These are phyloP conservation scores for Suhomyces kilbournensis DNA, from an alignment of 805 yeast species.

Conservation along the genomic window DNA sequence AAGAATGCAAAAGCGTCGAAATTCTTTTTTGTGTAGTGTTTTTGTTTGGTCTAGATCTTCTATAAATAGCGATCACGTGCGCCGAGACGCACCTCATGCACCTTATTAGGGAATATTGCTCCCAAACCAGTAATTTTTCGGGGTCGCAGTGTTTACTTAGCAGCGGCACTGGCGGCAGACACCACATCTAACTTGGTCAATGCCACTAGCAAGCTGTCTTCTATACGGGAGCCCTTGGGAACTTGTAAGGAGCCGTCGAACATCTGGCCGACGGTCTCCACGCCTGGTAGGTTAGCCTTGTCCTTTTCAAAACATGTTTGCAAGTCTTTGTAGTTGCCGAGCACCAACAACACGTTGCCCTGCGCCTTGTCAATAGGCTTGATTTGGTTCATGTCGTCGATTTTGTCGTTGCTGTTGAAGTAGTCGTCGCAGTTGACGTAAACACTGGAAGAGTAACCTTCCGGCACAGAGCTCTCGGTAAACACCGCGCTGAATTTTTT, in stretches of 20 bases:
- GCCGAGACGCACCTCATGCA: background rate
- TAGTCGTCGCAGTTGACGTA: slow-evolving; percentile 69
- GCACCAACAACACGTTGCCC: slow-evolving; percentile 49
- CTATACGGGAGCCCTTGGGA: slow-evolving; percentile 58
- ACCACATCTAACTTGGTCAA: slow-evolving; percentile 32
- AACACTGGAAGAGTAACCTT: slow-evolving; percentile 67
- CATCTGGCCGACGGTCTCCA: slow-evolving; percentile 55
- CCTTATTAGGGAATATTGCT: background rate
- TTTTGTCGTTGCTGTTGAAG: slow-evolving; percentile 32
- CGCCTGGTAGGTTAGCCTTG: slow-evolving; percentile 47
- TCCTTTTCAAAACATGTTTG: slow-evolving; percentile 52
- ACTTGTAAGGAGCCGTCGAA: slow-evolving; percentile 62
- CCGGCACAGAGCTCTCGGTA: slow-evolving; percentile 60
- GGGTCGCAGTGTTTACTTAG: background rate
- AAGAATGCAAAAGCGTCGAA: background rate
- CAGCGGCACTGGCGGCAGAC: background rate
- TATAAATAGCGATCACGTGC: slow-evolving; percentile 1
- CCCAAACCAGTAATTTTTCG: background rate
- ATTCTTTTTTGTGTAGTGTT: slow-evolving; percentile 4
- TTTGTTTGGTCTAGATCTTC: slow-evolving; percentile 2
- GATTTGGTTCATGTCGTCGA: slow-evolving; percentile 8
- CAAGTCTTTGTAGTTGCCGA: slow-evolving; percentile 63
- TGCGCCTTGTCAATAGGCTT: slow-evolving; percentile 17
- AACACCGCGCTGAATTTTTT: slow-evolving; percentile 59
- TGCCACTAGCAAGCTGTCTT: slow-evolving; percentile 67